These are phyloP conservation scores for Salvia sclarea DNA, from an alignment of 305 asterid species.

Conservation along the genomic window DNA sequence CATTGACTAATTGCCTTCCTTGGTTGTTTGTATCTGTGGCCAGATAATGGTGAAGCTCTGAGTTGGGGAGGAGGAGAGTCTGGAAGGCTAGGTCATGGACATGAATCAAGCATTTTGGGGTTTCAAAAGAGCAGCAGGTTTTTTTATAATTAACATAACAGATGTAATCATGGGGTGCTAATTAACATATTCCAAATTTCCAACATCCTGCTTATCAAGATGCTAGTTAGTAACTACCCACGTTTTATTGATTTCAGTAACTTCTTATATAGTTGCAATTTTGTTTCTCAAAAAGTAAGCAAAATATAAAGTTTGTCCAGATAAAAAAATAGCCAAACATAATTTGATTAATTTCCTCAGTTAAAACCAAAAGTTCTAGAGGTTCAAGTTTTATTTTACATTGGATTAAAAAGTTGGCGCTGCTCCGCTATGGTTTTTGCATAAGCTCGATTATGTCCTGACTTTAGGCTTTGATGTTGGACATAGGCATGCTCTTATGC, in stretches of 20 bases:
- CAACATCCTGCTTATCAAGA: neutral
- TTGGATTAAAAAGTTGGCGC: neutral
- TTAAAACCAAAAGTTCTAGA: neutral
- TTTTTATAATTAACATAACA: slow-evolving; percentile 19
- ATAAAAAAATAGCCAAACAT: neutral
- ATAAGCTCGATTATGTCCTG: neutral
- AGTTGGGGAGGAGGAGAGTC: slow-evolving; percentile 98
- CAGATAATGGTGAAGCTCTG: slow-evolving; percentile 87
- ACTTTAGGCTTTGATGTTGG: neutral
- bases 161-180: slow-evolving; percentile 21
- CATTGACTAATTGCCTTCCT: slow-evolving; percentile 19
- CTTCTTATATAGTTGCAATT: neutral
- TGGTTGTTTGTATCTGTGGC: slow-evolving; percentile 22
- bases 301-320: neutral
- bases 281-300: slow-evolving; percentile 3
- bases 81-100: slow-evolving; percentile 98
- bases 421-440: neutral
- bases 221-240: neutral
- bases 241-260: neutral
- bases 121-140: slow-evolving; percentile 77
- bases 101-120: slow-evolving; percentile 70
- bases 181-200: neutral
- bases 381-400: slow-evolving; percentile 7
- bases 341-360: neutral
- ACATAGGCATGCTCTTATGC: neutral